phyloP scores from a whole-genome alignment of 2,329 filamentous ascomycete genomes.

The Arthrobotrys sinensis region DNA sequence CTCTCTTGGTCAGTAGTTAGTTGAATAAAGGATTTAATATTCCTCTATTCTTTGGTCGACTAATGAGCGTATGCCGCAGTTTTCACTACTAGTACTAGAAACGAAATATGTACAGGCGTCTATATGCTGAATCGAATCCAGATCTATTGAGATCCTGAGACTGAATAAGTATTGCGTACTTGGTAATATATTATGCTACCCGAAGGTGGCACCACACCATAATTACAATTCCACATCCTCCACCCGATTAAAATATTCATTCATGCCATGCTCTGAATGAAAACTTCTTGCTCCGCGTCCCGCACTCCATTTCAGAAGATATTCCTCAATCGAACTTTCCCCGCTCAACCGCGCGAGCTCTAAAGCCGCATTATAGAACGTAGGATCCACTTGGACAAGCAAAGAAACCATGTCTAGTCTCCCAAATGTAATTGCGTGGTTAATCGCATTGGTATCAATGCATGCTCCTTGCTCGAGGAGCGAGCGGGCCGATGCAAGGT shows the following conservation, averaged over 20 bases:
- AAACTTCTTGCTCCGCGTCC: background rate
- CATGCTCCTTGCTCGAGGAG: slow-evolving; percentile 14
- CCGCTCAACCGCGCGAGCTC: background rate
- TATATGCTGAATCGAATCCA: no score
- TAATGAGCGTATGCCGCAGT: no score
- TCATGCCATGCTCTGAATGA: slow-evolving; percentile 2
- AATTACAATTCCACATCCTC: background rate
- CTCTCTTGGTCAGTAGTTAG: no score
- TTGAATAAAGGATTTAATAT: no score
- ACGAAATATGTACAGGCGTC: no score
- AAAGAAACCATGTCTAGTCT: slow-evolving; percentile 32
- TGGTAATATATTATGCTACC: no score
- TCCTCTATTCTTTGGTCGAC: no score
- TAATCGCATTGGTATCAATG: background rate
- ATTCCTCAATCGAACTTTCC: background rate
- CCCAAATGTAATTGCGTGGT: background rate
- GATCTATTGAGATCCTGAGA: no score
- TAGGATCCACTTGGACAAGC: slow-evolving; percentile 7
- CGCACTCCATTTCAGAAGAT: background rate
- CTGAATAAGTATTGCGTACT: no score
- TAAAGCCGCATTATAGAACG: background rate
- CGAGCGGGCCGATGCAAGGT: slow-evolving; percentile 14
- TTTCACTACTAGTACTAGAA: no score
- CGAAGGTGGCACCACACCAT: background rate
- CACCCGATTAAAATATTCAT: background rate